These are phyloP conservation scores for Skeletonema menzelii DNA, from an alignment of 108 stramenopile genomes.

Conservation along the genomic window DNA sequence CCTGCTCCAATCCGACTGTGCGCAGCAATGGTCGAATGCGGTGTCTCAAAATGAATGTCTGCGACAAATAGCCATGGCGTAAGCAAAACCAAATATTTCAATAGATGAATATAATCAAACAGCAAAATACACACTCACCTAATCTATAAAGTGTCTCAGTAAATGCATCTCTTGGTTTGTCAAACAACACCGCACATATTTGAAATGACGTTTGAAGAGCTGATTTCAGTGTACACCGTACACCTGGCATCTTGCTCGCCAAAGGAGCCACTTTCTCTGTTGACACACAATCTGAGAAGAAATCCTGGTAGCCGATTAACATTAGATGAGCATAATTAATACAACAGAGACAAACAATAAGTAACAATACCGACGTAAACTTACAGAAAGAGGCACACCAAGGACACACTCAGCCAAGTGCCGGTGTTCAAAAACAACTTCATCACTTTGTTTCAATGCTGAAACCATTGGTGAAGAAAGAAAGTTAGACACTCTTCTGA, in stretches of 20 bases:
- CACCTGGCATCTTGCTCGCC: background rate
- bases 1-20: background rate
- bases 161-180: slow-evolving; percentile 31
- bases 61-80: background rate
- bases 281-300: slow-evolving; percentile 7
- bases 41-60: background rate
- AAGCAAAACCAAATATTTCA: background rate
- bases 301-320: slow-evolving; percentile 6
- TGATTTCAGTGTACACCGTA: slow-evolving; percentile 19
- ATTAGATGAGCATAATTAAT: background rate
- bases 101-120: background rate
- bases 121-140: slow-evolving; percentile 16
- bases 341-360: background rate
- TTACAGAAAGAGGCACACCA: slow-evolving; percentile 41
- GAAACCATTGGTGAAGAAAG: slow-evolving; percentile 26
- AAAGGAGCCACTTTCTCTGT: background rate
- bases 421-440: slow-evolving; percentile 8
- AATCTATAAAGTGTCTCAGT: slow-evolving; percentile 18
- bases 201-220: slow-evolving; percentile 26
- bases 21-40: background rate
- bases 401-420: slow-evolving; percentile 44
- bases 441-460: slow-evolving; percentile 9
- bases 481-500: slow-evolving; percentile 55
- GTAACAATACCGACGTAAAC: background rate
- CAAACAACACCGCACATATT: slow-evolving; percentile 28